phyloP scores from a whole-genome alignment of 2,329 filamentous ascomycete species.

The Triangularia setosa region DNA sequence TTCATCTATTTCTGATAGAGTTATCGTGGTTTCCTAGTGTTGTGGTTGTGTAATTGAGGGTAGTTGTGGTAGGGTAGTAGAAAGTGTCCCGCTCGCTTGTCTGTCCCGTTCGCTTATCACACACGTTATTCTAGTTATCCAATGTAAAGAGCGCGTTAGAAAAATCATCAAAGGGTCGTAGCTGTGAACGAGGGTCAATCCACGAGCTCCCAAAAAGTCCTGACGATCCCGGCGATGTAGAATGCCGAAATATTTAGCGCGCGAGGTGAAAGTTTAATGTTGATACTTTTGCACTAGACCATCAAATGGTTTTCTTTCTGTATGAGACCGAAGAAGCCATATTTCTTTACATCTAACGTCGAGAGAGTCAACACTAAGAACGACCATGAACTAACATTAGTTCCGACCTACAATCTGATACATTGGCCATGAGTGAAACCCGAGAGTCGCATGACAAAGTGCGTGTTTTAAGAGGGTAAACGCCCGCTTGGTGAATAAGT shows the following conservation, averaged over 20 bases:
- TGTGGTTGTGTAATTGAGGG: too few relatives aligned
- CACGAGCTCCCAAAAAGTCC: not conserved
- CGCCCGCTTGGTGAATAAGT: too few relatives aligned
- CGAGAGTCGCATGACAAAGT: not conserved
- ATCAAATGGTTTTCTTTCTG: not conserved
- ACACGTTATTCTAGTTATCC: not conserved
- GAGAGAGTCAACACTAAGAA: not conserved
- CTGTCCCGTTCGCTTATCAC: too few relatives aligned
- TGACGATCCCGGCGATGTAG: not conserved
- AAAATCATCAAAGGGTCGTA: not conserved
- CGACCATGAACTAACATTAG: not conserved
- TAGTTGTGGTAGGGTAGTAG: too few relatives aligned
- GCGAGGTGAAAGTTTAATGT: not conserved
- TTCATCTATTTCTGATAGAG: too few relatives aligned
- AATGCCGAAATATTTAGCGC: not conserved
- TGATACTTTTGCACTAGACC: not conserved
- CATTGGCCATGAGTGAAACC: not conserved
- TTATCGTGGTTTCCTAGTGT: too few relatives aligned
- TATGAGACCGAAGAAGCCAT: not conserved
- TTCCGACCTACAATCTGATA: not conserved
- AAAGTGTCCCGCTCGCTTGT: too few relatives aligned
- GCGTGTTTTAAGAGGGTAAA: not conserved
- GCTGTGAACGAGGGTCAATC: not conserved
- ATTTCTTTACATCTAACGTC: not conserved
- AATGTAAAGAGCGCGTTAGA: not conserved